Evolutionary conservation across 202 grass and related monocot species (phyloP).

Genomic region (Brachypodium distachyon): DNA sequence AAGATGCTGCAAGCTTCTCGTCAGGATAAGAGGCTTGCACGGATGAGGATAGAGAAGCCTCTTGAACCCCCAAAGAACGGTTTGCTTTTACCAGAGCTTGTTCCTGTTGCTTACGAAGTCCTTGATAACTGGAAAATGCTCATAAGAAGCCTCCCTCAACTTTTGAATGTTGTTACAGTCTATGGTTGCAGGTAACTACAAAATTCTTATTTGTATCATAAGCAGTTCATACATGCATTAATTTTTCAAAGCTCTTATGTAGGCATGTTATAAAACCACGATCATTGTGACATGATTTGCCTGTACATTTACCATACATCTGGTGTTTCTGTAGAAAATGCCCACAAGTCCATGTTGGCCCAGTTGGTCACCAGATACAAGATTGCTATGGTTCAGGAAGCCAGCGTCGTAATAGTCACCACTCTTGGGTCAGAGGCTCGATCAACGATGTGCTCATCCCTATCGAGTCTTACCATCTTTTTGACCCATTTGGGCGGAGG

Average conservation of each 20-base stretch:
- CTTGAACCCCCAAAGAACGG: constrained; percentile 83
- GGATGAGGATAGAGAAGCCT: constrained; percentile 66
- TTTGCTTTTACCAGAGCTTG: constrained; percentile 69
- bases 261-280: not conserved
- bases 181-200: constrained; percentile 62
- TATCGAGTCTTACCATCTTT: constrained; percentile 79
- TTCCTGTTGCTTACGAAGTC: constrained; percentile 70
- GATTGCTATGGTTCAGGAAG: constrained; percentile 69
- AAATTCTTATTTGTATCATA: not conserved
- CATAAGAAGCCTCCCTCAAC: constrained; percentile 71
- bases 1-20: constrained; percentile 60
- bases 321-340: constrained; percentile 61
- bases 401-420: constrained; percentile 53
- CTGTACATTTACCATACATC: not conserved
- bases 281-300: not conserved
- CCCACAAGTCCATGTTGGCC: constrained; percentile 71
- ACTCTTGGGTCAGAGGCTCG: constrained; percentile 72
- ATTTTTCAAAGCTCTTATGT: not conserved
- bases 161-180: constrained; percentile 70
- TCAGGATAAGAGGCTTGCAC: constrained; percentile 56
- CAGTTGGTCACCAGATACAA: constrained; percentile 68
- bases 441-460: constrained; percentile 73
- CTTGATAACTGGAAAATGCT: constrained; percentile 80
- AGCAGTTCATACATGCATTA: not conserved
- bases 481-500: constrained; percentile 76